phyloP scores from a whole-genome alignment of 148 eudicot genomes.

The Diospyros kaki region DNA sequence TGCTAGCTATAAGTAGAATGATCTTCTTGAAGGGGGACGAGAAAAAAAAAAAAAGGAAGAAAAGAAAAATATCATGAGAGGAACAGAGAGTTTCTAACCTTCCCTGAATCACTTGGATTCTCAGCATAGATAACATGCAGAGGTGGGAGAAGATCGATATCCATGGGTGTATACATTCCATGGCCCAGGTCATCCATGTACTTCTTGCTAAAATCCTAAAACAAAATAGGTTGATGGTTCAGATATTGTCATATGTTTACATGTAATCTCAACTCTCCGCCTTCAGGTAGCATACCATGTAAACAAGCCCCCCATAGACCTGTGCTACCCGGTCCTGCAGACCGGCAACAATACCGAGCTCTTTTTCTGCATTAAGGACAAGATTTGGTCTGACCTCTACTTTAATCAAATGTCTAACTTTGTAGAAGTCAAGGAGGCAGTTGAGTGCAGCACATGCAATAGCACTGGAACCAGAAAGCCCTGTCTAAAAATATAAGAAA shows the following conservation, averaged over 20 bases:
- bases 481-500: constrained; percentile 50
- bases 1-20: neutral
- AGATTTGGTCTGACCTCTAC: constrained; percentile 83
- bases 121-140: constrained; percentile 88
- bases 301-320: constrained; percentile 92
- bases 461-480: constrained; percentile 95
- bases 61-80: neutral
- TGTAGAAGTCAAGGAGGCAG: constrained; percentile 88
- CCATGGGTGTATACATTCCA: constrained; percentile 74
- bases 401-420: constrained; percentile 67
- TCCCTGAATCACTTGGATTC: constrained; percentile 98
- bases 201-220: constrained; percentile 71
- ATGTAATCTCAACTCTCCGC: neutral
- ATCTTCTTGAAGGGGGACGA: neutral
- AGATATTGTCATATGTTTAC: neutral
- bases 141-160: constrained; percentile 65
- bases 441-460: constrained; percentile 94
- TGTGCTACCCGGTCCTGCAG: constrained; percentile 94
- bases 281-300: constrained; percentile 52
- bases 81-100: constrained; percentile 46
- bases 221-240: constrained; percentile 4
- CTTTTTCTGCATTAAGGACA: constrained; percentile 84
- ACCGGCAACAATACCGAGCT: constrained; percentile 97
- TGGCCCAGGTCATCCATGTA: constrained; percentile 70
- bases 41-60: neutral